Evolutionary conservation across 257 asterid genomes (phyloP), one percentile per base, ranked within the genome.

Genomic region (Plantago major): DNA sequence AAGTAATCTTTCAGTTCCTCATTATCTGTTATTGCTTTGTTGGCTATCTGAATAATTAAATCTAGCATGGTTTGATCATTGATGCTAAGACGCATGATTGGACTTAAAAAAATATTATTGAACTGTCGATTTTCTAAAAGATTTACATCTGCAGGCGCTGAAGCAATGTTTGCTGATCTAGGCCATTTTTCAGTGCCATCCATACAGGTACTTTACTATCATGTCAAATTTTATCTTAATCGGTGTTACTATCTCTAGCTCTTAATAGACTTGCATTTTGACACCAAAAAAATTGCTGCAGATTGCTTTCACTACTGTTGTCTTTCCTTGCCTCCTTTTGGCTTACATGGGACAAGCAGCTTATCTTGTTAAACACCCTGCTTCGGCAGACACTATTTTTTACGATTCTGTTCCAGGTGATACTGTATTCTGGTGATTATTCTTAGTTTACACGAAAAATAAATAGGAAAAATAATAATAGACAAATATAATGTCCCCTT

Each of bases 271-370:
- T 42, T 14, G 19, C 40, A 53, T 45, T 66, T 52, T 70, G 54
- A 59, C 13, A 11, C 68, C 10, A 22, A 42, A 55, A 43, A 18
- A 14, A 64, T 8, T 42, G 11, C 42, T 65, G 72, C 88, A 89
- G 99, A 85, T 89, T 76, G 97, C 97, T 78, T 93, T 93, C 71
- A 82, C 94, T 18, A 15, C 63, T 0, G 84, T 87, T 26, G 99
- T 93, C 56, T 89, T 87, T 70, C 99, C 99, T 11, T 93, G 97
- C 74, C 97, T 93, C 65, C 83, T 93, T 49, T 84, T 89, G 30
- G 95, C 97, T 47, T 93, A 93, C 81, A 74, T 89, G 81, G 99
- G 99, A 19, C 99, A 93, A 82, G 99, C 97, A 63, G 96, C 99
- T 13, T 93, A 82, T 73, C 96, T 93, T 55, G 67, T 73, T 10